phyloP scores from a whole-genome alignment of 2,329 filamentous ascomycete genomes.

The Fusarium temperatum region DNA sequence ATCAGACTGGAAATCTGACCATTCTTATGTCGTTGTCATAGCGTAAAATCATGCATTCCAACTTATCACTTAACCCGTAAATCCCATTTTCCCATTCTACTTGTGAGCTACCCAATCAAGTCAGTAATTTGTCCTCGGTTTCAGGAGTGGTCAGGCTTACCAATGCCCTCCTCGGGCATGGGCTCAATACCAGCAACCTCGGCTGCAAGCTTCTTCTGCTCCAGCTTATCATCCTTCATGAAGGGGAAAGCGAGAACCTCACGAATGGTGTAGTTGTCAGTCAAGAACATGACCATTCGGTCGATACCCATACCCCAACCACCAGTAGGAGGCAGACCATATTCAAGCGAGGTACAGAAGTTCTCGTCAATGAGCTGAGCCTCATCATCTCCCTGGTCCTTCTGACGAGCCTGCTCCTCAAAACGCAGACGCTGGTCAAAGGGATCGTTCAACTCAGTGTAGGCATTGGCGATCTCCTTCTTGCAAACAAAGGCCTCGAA shows the following conservation, averaged over 20 bases:
- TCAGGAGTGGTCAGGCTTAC: conserved; percentile 23
- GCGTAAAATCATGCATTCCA: conserved; percentile 41
- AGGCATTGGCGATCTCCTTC: conserved; percentile 91
- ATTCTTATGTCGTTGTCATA: conserved; percentile 7
- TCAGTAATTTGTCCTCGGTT: conserved; percentile 9
- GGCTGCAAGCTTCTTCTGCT: conserved; percentile 61
- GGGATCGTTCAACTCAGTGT: conserved; percentile 93
- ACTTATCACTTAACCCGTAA: conserved; percentile 3
- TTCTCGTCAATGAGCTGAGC: conserved; percentile 96
- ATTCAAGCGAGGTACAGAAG: conserved; percentile 90
- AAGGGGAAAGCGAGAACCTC: conserved; percentile 97
- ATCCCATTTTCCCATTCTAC: conserved; percentile 23
- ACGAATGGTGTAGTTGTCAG: conserved; percentile 91
- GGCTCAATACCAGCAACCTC: conserved; percentile 43
- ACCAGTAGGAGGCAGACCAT: conserved; percentile 90
- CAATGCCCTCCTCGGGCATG: conserved; percentile 41
- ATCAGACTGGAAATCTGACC: conserved; percentile 5
- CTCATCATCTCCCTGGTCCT: conserved; percentile 96
- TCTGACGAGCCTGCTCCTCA: conserved; percentile 95
- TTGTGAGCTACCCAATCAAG: conserved; percentile 33
- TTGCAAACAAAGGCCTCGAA: conserved; percentile 90
- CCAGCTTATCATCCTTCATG: conserved; percentile 79
- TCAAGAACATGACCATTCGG: conserved; percentile 93
- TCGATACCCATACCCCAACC: conserved; percentile 98
- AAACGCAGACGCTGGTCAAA: conserved; percentile 88